A percentile compares a stretch with the other conserved stretches of the same genome.
These are phyloP conservation scores for Sideroxylon spinosum DNA, from an alignment of 179 eudicot species.

Conservation along the genomic window DNA sequence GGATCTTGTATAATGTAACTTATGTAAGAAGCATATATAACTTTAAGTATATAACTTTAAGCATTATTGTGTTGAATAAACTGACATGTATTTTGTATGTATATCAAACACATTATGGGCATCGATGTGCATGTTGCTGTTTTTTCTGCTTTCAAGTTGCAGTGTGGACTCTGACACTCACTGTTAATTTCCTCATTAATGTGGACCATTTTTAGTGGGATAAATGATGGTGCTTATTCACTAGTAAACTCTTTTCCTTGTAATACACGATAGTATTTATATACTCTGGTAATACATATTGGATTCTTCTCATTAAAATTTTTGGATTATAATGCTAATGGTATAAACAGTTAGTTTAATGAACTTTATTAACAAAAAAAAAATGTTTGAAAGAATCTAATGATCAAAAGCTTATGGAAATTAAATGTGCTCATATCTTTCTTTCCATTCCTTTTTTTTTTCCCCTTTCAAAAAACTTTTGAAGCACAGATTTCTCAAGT, in stretches of 20 bases:
- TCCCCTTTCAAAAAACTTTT: neutral
- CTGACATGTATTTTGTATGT: neutral
- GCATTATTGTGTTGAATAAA: neutral
- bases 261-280: neutral
- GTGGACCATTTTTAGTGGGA: neutral
- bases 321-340: neutral
- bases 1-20: neutral
- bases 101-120: neutral
- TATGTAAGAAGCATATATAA: neutral
- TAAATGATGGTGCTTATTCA: neutral
- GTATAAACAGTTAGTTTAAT: neutral
- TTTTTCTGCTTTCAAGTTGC: constrained; percentile 14
- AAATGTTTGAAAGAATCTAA: neutral
- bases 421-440: neutral
- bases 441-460: neutral
- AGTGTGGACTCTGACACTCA: constrained; percentile 16
- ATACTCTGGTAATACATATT: neutral
- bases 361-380: neutral
- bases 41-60: neutral
- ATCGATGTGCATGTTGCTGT: constrained; percentile 1
- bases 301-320: too few relatives aligned
- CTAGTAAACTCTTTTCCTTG: neutral
- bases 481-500: neutral
- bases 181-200: neutral
- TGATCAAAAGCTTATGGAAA: neutral